These are phyloP conservation scores for Globisporangium spiculum DNA, from an alignment of 352 stramenopile genomes.

Conservation along the genomic window DNA sequence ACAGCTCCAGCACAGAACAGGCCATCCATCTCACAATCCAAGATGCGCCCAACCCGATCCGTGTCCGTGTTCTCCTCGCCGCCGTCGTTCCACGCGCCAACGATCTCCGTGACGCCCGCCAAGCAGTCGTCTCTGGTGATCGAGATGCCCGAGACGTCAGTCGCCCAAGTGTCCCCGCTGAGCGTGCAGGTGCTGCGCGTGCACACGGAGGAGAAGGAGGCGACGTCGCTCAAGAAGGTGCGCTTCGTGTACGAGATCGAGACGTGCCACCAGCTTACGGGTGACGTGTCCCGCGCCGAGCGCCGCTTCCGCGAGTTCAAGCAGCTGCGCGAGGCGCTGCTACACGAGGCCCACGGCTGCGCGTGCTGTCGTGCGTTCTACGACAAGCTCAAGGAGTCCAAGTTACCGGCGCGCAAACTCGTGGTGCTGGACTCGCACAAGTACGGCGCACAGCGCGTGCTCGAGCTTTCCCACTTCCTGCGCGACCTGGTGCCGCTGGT, in stretches of 20 bases:
- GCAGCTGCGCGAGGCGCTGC: slow-evolving; percentile 55
- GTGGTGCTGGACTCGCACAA: slow-evolving; percentile 58
- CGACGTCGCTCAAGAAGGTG: slow-evolving; percentile 47
- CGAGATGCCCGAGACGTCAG: not conserved
- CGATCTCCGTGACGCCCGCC: slow-evolving; percentile 10
- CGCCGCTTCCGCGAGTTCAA: slow-evolving; percentile 72
- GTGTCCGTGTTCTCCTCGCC: slow-evolving; percentile 6
- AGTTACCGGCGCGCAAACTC: slow-evolving; percentile 44
- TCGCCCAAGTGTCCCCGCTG: slow-evolving; percentile 21
- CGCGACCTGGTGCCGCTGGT: slow-evolving; percentile 51
- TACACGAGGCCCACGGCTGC: slow-evolving; percentile 54
- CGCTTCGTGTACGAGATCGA: slow-evolving; percentile 78
- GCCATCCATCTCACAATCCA: not conserved
- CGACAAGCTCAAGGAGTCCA: slow-evolving; percentile 46
- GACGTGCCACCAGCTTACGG: slow-evolving; percentile 58
- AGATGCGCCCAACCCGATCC: slow-evolving; percentile 10
- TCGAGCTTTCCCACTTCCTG: slow-evolving; percentile 67
- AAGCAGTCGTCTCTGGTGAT: not conserved
- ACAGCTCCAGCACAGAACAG: not conserved
- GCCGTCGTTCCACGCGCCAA: slow-evolving; percentile 14
- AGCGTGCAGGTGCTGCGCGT: slow-evolving; percentile 61
- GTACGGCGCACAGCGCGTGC: slow-evolving; percentile 51
- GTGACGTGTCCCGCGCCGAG: slow-evolving; percentile 49
- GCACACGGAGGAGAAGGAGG: slow-evolving; percentile 49
- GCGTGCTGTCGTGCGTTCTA: slow-evolving; percentile 43